These are phyloP conservation scores for Triticum monococcum DNA, from an alignment of 176 grass and related monocot species.

Conservation along the genomic window DNA sequence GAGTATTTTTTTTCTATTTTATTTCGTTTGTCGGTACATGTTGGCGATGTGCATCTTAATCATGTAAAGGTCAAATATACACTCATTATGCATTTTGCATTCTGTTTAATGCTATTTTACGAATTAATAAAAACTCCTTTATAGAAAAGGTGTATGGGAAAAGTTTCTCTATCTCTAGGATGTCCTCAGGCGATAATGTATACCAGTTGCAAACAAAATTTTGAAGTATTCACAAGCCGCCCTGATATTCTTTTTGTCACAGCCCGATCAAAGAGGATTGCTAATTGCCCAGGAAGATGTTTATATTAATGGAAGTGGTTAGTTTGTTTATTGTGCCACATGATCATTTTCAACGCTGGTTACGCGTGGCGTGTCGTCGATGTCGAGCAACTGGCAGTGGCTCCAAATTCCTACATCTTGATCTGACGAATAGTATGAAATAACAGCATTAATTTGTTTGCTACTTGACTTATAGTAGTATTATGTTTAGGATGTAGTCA, in stretches of 20 bases:
- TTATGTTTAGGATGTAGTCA: neutral
- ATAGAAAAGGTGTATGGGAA: neutral
- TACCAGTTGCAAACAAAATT: neutral
- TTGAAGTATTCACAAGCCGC: neutral
- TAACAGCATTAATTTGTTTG: neutral
- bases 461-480: neutral
- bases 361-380: slow-evolving; percentile 16
- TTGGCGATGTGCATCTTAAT: too few relatives aligned
- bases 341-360: neutral
- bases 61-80: too few relatives aligned
- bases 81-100: too few relatives aligned
- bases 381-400: neutral
- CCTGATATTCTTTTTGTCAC: neutral
- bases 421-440: neutral
- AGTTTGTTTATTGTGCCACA: neutral
- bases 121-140: too few relatives aligned
- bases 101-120: too few relatives aligned
- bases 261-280: neutral
- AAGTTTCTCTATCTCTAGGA: neutral
- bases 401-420: neutral
- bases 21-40: too few relatives aligned
- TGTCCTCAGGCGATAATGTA: neutral
- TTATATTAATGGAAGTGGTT: neutral
- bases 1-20: too few relatives aligned
- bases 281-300: neutral